phyloP scores from a whole-genome alignment of 176 grass and related monocot genomes.

The Themeda triandra region DNA sequence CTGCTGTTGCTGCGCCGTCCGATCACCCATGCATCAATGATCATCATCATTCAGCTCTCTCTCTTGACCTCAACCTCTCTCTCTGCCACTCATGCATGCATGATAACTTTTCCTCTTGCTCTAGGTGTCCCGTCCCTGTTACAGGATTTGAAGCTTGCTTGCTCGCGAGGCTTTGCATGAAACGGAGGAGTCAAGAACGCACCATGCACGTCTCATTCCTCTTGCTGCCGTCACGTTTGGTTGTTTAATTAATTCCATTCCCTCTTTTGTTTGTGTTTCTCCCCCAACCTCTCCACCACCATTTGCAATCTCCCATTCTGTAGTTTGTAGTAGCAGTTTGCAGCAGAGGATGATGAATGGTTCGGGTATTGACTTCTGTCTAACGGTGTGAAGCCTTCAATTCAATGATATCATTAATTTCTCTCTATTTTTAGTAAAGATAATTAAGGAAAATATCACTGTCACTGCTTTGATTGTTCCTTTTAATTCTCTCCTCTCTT shows the following conservation, averaged over 20 bases:
- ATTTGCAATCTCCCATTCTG: not conserved
- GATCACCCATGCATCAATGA: not conserved
- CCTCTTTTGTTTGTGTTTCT: not conserved
- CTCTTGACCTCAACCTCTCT: too few species aligned
- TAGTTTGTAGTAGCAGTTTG: slow-evolving; percentile 24
- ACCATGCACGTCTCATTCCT: slow-evolving; percentile 54
- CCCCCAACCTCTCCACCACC: not conserved
- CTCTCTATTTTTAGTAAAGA: not conserved
- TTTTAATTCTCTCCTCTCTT: not conserved
- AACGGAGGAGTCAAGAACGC: slow-evolving; percentile 87
- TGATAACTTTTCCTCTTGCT: not conserved
- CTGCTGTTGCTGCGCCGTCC: slow-evolving; percentile 27
- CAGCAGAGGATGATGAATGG: slow-evolving; percentile 69
- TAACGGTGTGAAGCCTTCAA: slow-evolving; percentile 29
- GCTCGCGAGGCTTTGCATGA: slow-evolving; percentile 35
- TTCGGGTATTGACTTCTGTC: slow-evolving; percentile 99
- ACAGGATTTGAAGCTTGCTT: slow-evolving; percentile 41
- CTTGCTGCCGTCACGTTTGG: not conserved
- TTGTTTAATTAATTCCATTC: not conserved
- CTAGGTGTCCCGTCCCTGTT: slow-evolving; percentile 13
- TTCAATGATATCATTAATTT: slow-evolving; percentile 17
- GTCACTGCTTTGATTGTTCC: not conserved
- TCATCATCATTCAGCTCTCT: not conserved
- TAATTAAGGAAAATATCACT: not conserved
- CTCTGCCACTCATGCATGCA: not conserved